These are phyloP conservation scores for Aspergillus carlsbadensis DNA, from an alignment of 495 filamentous ascomycete genomes.

Conservation along the genomic window DNA sequence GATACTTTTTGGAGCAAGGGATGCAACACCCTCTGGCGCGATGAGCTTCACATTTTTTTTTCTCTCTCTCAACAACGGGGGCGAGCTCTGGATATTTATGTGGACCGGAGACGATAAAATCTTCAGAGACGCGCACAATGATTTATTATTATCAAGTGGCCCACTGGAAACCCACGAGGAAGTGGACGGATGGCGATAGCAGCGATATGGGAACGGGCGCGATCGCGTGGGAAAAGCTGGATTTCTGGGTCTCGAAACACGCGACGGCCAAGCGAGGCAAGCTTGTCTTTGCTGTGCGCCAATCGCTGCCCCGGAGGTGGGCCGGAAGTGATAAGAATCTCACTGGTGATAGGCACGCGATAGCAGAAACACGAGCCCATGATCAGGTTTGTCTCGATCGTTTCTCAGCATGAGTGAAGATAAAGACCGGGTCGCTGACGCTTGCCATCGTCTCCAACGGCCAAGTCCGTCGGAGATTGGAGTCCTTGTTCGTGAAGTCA, in stretches of 20 bases:
- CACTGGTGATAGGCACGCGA: slow-evolving; percentile 18
- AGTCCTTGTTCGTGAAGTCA: not conserved
- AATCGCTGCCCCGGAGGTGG: not conserved
- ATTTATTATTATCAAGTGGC: slow-evolving; percentile 7
- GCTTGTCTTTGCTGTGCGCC: slow-evolving; percentile 1
- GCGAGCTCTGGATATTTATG: slow-evolving; percentile 14
- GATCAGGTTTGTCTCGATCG: no score
- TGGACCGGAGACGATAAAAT: slow-evolving; percentile 15
- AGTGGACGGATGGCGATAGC: slow-evolving; percentile 6
- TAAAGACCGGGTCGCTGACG: no score
- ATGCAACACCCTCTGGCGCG: slow-evolving; percentile 5
- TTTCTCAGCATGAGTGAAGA: no score
- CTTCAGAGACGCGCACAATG: slow-evolving; percentile 3
- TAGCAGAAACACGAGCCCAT: not conserved
- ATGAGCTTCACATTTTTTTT: slow-evolving; percentile 18
- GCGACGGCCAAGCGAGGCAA: slow-evolving; percentile 8
- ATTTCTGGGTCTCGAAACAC: slow-evolving; percentile 5
- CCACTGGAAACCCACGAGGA: slow-evolving; percentile 13
- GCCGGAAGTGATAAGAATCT: slow-evolving; percentile 19
- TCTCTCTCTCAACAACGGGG: slow-evolving; percentile 19
- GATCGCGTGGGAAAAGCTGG: not conserved
- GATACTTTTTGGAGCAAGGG: not conserved
- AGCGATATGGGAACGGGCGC: slow-evolving; percentile 2
- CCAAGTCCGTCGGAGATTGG: not conserved
- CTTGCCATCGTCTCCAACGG: no score